A percentile compares a stretch with the other conserved stretches of the same genome.
Evolutionary conservation across 495 filamentous ascomycete genomes (phyloP).

Genomic region (Hapsidospora chrysogenum): DNA sequence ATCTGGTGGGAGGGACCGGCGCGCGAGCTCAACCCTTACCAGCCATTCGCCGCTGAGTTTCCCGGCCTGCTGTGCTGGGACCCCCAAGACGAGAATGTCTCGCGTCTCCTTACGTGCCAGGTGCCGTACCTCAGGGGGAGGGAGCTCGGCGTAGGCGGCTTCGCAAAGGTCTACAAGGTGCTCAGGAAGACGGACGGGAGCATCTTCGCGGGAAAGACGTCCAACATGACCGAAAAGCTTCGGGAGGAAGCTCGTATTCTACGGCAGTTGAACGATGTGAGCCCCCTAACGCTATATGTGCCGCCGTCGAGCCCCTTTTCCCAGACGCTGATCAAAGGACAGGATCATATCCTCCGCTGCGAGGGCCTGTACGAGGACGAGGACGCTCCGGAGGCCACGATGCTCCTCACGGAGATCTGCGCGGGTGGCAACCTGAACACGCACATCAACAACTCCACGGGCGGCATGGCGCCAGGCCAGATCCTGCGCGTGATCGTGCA

Average conservation of each 20-base stretch:
- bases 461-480: not conserved
- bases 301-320: no score
- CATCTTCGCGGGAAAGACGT: not conserved
- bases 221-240: not conserved
- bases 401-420: slow-evolving; percentile 1
- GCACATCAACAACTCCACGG: not conserved
- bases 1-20: no score
- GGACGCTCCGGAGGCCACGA: not conserved
- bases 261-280: not conserved
- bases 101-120: no score
- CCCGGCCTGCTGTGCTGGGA: no score
- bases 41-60: no score
- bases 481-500: not conserved
- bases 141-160: not conserved
- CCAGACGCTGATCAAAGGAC: not conserved
- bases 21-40: no score
- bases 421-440: not conserved
- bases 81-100: no score
- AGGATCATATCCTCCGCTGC: not conserved
- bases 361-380: not conserved
- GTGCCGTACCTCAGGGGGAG: not conserved
- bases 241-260: not conserved
- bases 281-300: not conserved
- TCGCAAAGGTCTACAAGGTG: not conserved
- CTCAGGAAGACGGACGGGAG: not conserved